Percentiles rank a stretch among this genome's conserved stretches.
Conservation (phyloP, 2,329 filamentous ascomycete genomes). For the Botryosphaeria agaves region DNA sequence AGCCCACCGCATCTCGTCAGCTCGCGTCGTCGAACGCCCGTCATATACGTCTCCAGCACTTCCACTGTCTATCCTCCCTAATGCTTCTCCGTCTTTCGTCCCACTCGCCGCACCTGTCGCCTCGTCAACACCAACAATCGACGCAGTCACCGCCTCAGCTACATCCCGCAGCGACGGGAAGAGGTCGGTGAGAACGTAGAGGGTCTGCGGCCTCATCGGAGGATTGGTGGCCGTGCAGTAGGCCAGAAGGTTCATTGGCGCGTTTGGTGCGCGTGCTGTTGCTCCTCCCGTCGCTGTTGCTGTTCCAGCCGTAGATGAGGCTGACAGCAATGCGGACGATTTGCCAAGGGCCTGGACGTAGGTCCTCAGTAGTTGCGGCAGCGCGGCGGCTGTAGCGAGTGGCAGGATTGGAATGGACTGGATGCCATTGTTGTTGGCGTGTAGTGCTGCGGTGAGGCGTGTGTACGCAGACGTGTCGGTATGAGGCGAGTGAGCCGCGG, state of each 20-base stretch:
- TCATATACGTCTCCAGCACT: too few relatives aligned
- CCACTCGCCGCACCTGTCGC: conserved; percentile 6
- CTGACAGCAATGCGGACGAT: too few relatives aligned
- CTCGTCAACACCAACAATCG: conserved; percentile 7
- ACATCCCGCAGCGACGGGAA: conserved; percentile 9
- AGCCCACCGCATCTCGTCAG: too few relatives aligned
- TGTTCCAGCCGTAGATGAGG: background rate
- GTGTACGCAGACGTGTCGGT: conserved; percentile 3
- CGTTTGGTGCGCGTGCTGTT: too few relatives aligned
- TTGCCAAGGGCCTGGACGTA: conserved; percentile 3
- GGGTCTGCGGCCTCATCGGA: conserved; percentile 9
- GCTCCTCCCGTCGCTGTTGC: too few relatives aligned
- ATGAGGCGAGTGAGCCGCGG: background rate
- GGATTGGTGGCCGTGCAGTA: conserved; percentile 9
- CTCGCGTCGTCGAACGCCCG: too few relatives aligned
- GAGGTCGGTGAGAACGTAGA: conserved; percentile 9
- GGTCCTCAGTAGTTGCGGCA: conserved; percentile 9
- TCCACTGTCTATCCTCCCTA: too few relatives aligned
- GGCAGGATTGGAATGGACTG: conserved; percentile 11
- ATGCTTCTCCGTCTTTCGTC: too few relatives aligned
- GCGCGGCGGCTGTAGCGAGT: conserved; percentile 6
- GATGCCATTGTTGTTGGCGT: conserved; percentile 7
- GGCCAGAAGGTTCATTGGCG: conserved; percentile 8
- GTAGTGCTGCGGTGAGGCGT: conserved; percentile 10
- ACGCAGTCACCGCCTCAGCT: conserved; percentile 11